Conservation (phyloP, 2,329 filamentous ascomycete species). For the Dryadomyces quercus-mongolicae region DNA sequence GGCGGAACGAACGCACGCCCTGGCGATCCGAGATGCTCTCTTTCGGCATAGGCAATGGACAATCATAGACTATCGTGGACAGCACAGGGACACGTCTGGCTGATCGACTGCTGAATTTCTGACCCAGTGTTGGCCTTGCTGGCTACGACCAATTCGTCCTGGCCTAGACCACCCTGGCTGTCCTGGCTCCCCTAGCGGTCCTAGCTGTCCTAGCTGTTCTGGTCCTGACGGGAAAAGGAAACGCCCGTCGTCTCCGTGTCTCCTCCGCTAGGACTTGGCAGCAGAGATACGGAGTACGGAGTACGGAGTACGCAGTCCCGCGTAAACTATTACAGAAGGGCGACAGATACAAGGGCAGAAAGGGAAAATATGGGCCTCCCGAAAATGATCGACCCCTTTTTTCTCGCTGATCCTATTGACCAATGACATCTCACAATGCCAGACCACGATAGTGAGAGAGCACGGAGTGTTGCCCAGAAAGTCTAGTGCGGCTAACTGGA, state of each 20-base stretch:
- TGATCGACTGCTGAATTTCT: no score
- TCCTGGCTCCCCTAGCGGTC: no score
- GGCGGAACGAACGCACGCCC: not conserved
- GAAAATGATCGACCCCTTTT: not conserved
- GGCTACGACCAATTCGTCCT: no score
- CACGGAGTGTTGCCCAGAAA: not conserved
- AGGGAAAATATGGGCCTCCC: not conserved
- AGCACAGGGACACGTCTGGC: no score
- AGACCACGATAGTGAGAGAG: not conserved
- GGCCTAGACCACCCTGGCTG: no score
- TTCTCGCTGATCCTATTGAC: not conserved
- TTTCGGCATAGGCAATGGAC: no score
- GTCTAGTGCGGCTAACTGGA: conserved; percentile 8
- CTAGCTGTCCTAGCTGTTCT: no score
- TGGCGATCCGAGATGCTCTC: no score
- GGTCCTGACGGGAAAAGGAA: not conserved
- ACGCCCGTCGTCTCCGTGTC: not conserved
- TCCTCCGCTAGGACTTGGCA: not conserved
- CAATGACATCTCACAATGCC: not conserved
- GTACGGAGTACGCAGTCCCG: not conserved
- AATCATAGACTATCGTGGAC: no score
- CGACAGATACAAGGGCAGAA: no score
- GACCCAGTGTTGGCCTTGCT: no score
- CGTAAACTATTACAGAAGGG: not conserved
- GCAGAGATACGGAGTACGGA: not conserved